phyloP scores from a whole-genome alignment of 768 basidiomycete genomes.

The Auriscalpium vulgare region DNA sequence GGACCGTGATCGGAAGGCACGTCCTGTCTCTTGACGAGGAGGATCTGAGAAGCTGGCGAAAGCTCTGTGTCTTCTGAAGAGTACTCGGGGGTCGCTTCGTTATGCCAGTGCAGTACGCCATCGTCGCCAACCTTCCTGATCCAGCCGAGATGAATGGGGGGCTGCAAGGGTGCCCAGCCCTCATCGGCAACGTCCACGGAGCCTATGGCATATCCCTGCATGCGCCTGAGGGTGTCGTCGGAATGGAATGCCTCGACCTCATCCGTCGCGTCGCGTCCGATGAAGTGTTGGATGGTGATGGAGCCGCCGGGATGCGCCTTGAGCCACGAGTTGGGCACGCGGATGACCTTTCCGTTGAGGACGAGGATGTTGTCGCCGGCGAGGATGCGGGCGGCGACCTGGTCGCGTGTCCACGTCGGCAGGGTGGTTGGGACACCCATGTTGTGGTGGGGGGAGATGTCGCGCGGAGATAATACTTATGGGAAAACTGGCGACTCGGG shows the following conservation, averaged over 20 bases:
- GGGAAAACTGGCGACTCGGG: too few relatives aligned
- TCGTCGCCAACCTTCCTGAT: conserved; percentile 44
- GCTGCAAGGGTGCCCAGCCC: conserved; percentile 70
- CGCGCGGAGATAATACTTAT: neutral
- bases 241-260: conserved; percentile 92
- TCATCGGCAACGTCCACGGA: conserved; percentile 45
- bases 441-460: neutral
- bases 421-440: neutral
- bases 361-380: conserved; percentile 71
- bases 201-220: conserved; percentile 63
- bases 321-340: conserved; percentile 72
- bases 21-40: conserved; percentile 46
- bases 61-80: conserved; percentile 19
- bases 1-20: conserved; percentile 26
- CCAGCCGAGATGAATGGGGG: conserved; percentile 85
- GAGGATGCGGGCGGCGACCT: conserved; percentile 65
- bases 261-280: conserved; percentile 90
- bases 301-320: conserved; percentile 82
- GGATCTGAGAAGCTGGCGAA: conserved; percentile 39
- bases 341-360: conserved; percentile 54
- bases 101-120: conserved; percentile 20
- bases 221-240: conserved; percentile 43
- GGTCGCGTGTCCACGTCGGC: conserved; percentile 36
- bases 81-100: conserved; percentile 8
- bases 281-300: conserved; percentile 87